Evolutionary conservation across 768 basidiomycete genomes (phyloP).

Genomic region (Gelatoporia subvermispora): DNA sequence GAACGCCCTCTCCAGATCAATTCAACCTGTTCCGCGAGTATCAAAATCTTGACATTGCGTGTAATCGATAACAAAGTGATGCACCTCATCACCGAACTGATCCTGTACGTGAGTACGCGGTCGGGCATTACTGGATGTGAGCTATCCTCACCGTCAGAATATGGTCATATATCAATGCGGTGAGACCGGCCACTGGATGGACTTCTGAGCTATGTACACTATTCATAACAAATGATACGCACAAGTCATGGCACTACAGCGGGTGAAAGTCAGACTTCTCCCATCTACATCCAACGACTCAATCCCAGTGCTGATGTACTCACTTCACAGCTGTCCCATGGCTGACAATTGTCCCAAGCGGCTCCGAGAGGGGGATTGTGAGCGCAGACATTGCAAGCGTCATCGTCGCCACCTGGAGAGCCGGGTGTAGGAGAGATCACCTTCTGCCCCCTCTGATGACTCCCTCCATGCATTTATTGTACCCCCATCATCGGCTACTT

Average conservation of each 20-base stretch:
- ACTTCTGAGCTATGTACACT: background rate
- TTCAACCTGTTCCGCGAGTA: constrained; percentile 9
- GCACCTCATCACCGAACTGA: constrained; percentile 22
- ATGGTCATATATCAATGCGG: constrained; percentile 23
- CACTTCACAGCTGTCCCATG: constrained; percentile 22
- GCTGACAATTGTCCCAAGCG: constrained; percentile 14
- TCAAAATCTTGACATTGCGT: background rate
- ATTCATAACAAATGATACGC: constrained; percentile 1
- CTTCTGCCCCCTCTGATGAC: no score
- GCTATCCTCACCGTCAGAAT: constrained; percentile 17
- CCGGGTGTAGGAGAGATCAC: no score
- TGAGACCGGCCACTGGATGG: constrained; percentile 19
- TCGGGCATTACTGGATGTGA: no score
- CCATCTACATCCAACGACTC: constrained; percentile 3
- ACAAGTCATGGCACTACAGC: constrained; percentile 20
- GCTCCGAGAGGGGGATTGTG: constrained; percentile 12
- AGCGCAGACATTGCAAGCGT: constrained; percentile 14
- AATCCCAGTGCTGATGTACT: constrained; percentile 6
- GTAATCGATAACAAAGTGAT: background rate
- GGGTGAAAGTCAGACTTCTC: constrained; percentile 10
- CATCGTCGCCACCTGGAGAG: background rate
- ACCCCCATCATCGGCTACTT: no score
- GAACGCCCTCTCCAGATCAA: constrained; percentile 18
- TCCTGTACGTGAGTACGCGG: no score
- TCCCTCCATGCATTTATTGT: no score